Percentiles rank a stretch among this genome's conserved stretches.
Evolutionary conservation across 2,329 filamentous ascomycete species (phyloP).

Genomic region (Talaromyces sp.): DNA sequence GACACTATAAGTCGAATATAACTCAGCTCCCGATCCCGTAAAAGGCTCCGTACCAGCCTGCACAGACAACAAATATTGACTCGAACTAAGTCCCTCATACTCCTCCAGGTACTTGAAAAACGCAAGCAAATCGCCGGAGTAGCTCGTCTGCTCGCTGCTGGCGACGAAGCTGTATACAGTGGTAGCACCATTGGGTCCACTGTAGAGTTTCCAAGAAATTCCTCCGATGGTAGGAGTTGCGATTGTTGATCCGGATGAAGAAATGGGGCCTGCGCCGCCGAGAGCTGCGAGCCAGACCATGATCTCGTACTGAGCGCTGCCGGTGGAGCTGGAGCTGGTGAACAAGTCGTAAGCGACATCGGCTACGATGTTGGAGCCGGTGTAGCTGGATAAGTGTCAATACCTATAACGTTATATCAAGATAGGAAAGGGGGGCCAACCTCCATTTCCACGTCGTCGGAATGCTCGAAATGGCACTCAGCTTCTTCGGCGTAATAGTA

Average conservation of each 20-base stretch:
- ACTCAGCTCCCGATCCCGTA: conserved; percentile 28
- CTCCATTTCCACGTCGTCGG: conserved; percentile 47
- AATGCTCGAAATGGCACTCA: conserved; percentile 42
- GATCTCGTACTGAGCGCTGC: conserved; percentile 56
- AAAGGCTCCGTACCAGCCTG: conserved; percentile 40
- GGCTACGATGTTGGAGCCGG: conserved; percentile 49
- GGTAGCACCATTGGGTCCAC: conserved; percentile 57
- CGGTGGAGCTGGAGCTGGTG: conserved; percentile 48
- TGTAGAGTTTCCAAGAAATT: conserved; percentile 57
- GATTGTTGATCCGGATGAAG: conserved; percentile 46
- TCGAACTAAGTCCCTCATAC: conserved; percentile 32
- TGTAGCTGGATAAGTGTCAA: conserved; percentile 40
- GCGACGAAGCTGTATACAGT: conserved; percentile 61
- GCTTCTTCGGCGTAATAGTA: conserved; percentile 31
- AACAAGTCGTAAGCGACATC: conserved; percentile 64
- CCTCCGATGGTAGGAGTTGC: conserved; percentile 55
- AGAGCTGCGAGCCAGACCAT: conserved; percentile 64
- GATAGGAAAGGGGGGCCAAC: conserved; percentile 22
- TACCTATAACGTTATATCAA: neutral
- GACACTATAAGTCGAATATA: conserved; percentile 32
- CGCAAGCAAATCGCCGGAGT: conserved; percentile 55
- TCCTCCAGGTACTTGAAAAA: conserved; percentile 58
- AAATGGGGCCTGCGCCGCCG: conserved; percentile 58
- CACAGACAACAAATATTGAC: conserved; percentile 54
- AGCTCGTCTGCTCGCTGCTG: conserved; percentile 47